phyloP scores from a whole-genome alignment of 1,284 basidiomycete genomes.

The Coriolopsis trogii region DNA sequence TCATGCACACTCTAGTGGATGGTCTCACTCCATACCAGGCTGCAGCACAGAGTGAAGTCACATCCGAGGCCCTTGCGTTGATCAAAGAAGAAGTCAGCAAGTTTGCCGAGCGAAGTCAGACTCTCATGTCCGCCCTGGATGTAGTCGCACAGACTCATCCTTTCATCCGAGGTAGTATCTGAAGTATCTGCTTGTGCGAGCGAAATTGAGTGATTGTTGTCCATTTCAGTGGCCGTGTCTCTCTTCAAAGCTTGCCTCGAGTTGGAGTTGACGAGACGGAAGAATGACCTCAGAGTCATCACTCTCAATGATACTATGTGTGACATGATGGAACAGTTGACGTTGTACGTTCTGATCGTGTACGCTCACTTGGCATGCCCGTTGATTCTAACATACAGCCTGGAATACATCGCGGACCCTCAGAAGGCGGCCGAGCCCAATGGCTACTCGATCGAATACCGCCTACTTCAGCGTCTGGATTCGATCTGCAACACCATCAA shows the following conservation, averaged over 20 bases:
- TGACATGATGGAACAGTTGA: slow-evolving; percentile 44
- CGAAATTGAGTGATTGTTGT: not conserved
- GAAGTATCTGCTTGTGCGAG: not conserved
- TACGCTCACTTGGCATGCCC: not conserved
- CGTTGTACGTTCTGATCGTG: slow-evolving; percentile 35
- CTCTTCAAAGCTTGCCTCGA: slow-evolving; percentile 44
- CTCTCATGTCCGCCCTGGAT: slow-evolving; percentile 5
- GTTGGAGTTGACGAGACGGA: slow-evolving; percentile 40
- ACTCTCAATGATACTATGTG: slow-evolving; percentile 43
- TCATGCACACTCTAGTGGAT: not conserved
- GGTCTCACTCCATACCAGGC: not conserved
- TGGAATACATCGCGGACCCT: not conserved
- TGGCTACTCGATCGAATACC: slow-evolving; percentile 22
- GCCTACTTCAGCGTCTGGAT: slow-evolving; percentile 20
- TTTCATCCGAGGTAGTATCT: slow-evolving; percentile 5
- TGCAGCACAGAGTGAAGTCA: not conserved
- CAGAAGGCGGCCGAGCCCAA: slow-evolving; percentile 21
- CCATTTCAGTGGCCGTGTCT: slow-evolving; percentile 41
- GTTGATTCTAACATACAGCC: slow-evolving; percentile 5
- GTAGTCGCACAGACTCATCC: slow-evolving; percentile 5
- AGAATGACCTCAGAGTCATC: slow-evolving; percentile 45
- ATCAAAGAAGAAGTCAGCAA: slow-evolving; percentile 7
- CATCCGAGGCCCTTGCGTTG: not conserved
- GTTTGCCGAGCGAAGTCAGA: slow-evolving; percentile 3
- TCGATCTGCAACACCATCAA: slow-evolving; percentile 30